phyloP scores from a whole-genome alignment of 495 filamentous ascomycete species.

The Daldinia vernicosa region DNA sequence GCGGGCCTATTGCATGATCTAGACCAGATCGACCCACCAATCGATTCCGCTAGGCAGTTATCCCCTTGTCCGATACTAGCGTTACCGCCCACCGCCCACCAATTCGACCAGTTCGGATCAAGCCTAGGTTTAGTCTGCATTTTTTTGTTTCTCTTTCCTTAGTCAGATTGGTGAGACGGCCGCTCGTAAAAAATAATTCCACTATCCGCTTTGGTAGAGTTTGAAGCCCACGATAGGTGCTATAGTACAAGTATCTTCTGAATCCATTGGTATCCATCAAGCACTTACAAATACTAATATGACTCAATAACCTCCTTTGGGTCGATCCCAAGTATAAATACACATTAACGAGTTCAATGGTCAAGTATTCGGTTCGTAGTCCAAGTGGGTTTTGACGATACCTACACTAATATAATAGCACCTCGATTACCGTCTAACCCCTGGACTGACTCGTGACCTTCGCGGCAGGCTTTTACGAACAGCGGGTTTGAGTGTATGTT shows the following conservation, averaged over 20 bases:
- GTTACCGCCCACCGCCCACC: constrained; percentile 1
- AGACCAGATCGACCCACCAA: constrained; percentile 35
- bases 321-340: neutral
- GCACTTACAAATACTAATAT: no score
- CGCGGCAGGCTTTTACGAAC: no score
- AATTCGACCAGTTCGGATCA: constrained; percentile 8
- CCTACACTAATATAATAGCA: no score
- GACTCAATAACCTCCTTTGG: neutral
- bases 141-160: neutral
- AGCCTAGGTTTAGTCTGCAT: neutral
- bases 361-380: neutral
- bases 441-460: neutral
- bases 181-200: neutral
- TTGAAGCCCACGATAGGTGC: neutral
- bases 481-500: neutral
- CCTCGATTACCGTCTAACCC: neutral
- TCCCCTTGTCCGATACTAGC: constrained; percentile 14
- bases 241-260: no score
- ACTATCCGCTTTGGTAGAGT: neutral
- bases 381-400: neutral
- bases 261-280: neutral
- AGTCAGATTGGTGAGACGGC: neutral
- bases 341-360: neutral
- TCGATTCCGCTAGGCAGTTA: constrained; percentile 11
- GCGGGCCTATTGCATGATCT: constrained; percentile 37